Evolutionary conservation across 202 grass and related monocot species (phyloP).

Genomic region (Setaria italica): DNA sequence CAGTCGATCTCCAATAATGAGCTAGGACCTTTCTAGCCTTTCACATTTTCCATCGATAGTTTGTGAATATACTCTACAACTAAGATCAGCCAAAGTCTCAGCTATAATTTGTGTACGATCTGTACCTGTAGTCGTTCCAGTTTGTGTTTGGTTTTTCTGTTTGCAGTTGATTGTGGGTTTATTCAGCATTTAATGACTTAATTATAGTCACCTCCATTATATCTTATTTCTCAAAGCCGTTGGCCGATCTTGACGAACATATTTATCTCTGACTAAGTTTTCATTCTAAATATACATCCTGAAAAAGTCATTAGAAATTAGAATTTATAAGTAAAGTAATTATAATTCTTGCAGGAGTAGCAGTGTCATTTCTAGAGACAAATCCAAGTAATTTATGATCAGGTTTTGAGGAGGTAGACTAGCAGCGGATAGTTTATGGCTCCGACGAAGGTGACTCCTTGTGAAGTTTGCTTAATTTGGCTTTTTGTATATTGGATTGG

Average conservation of each 20-base stretch:
- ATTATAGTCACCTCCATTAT: not conserved
- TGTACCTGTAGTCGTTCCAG: not conserved
- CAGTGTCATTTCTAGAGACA: not conserved
- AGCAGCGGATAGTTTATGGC: too few species aligned
- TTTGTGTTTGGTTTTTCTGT: not conserved
- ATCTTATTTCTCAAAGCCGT: not conserved
- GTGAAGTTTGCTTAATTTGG: too few species aligned
- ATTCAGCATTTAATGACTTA: not conserved
- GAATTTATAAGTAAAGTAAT: too few species aligned
- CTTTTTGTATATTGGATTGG: too few species aligned
- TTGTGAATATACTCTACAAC: slow-evolving; percentile 29
- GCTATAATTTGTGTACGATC: not conserved
- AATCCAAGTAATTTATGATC: not conserved
- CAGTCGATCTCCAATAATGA: not conserved
- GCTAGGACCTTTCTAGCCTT: not conserved
- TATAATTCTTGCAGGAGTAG: too few species aligned
- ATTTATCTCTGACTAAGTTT: not conserved
- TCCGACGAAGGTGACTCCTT: too few species aligned
- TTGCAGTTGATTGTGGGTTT: not conserved
- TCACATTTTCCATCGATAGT: not conserved
- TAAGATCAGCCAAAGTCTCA: not conserved
- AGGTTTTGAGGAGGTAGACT: too few species aligned
- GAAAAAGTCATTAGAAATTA: not conserved
- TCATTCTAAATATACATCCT: not conserved
- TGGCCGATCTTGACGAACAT: not conserved